Evolutionary conservation across 2,329 filamentous ascomycete species (phyloP).

Genomic region (Sporothrix dimorphospora): DNA sequence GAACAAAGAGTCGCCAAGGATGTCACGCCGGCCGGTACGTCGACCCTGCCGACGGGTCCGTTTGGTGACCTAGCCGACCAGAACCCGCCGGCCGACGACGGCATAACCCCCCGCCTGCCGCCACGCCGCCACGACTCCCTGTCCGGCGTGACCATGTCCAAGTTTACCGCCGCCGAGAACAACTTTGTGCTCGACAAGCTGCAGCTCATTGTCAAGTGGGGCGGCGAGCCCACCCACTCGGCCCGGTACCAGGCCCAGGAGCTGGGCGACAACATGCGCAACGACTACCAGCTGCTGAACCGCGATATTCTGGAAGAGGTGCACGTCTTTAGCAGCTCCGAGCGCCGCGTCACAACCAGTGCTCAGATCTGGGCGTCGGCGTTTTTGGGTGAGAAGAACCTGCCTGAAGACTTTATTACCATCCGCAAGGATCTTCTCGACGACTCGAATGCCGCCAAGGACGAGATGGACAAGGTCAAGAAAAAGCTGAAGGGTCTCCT

Average conservation of each 20-base stretch:
- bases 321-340: conserved; percentile 92
- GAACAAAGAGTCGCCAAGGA: conserved; percentile 42
- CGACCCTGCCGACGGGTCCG: background rate
- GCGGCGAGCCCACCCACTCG: conserved; percentile 95
- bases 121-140: conserved; percentile 79
- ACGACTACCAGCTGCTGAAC: conserved; percentile 91
- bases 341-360: conserved; percentile 90
- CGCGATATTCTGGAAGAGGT: conserved; percentile 90
- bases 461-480: conserved; percentile 99
- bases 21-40: background rate
- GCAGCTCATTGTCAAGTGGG: conserved; percentile 98
- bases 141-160: conserved; percentile 87
- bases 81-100: conserved; percentile 33
- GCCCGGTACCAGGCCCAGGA: conserved; percentile 96
- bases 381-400: conserved; percentile 84
- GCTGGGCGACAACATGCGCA: conserved; percentile 92
- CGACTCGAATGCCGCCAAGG: conserved; percentile 97
- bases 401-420: conserved; percentile 82
- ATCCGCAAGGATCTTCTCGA: conserved; percentile 94
- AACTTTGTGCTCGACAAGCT: conserved; percentile 93
- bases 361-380: conserved; percentile 94
- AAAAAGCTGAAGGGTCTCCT: conserved; percentile 96
- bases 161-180: conserved; percentile 91
- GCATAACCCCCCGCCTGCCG: conserved; percentile 45
- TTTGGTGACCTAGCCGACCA: conserved; percentile 33